phyloP scores from a whole-genome alignment of 768 basidiomycete species.

The Pisolithus marmoratus region DNA sequence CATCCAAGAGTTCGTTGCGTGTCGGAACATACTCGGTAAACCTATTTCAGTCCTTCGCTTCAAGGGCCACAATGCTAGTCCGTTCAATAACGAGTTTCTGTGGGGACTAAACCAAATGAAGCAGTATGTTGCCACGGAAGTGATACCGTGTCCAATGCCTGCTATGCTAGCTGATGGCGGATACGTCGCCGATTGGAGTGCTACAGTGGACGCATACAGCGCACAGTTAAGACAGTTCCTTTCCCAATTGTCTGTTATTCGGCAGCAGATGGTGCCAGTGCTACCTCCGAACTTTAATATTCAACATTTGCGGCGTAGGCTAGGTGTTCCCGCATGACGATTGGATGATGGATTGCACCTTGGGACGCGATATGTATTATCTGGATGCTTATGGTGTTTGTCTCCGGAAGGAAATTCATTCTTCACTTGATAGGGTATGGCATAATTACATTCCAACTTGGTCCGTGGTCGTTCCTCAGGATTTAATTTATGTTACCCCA shows the following conservation, averaged over 20 bases:
- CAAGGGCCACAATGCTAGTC: conserved; percentile 25
- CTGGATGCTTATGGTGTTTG: too few relatives aligned
- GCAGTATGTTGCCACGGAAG: conserved; percentile 20
- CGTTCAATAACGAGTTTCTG: conserved; percentile 24
- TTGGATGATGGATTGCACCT: neutral
- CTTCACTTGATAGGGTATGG: too few relatives aligned
- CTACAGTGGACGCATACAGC: conserved; percentile 25
- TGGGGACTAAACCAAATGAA: conserved; percentile 24
- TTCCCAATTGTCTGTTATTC: conserved; percentile 24
- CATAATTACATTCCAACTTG: neutral
- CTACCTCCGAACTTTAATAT: conserved; percentile 28
- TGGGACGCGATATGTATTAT: too few relatives aligned
- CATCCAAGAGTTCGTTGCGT: conserved; percentile 21
- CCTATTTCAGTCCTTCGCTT: conserved; percentile 19
- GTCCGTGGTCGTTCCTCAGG: neutral
- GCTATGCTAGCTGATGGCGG: conserved; percentile 23
- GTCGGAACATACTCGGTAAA: conserved; percentile 15
- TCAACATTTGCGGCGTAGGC: conserved; percentile 25
- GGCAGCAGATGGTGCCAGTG: conserved; percentile 27
- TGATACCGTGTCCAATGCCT: conserved; percentile 15
- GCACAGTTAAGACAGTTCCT: conserved; percentile 25
- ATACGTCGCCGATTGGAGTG: conserved; percentile 23
- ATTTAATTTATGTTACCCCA: neutral
- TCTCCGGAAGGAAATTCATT: too few relatives aligned
- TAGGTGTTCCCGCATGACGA: conserved; percentile 13